phyloP scores from a whole-genome alignment of 2,329 filamentous ascomycete species.

The Neofusicoccum umdonicola region DNA sequence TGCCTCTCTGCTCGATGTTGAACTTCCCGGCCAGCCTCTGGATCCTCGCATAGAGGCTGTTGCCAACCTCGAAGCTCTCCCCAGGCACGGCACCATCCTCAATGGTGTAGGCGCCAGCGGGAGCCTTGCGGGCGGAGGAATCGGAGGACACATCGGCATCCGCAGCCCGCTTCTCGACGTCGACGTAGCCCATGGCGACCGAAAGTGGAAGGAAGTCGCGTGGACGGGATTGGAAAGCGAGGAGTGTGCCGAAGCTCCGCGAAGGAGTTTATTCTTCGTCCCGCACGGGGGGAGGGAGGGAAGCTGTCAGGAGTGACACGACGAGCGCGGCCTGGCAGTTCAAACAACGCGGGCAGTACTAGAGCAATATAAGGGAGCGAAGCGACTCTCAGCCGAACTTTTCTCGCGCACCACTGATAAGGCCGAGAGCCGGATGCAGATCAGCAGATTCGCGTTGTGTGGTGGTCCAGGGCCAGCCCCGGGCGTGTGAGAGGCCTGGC shows the following conservation, averaged over 20 bases:
- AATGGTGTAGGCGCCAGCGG: constrained; percentile 24
- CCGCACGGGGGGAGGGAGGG: background rate
- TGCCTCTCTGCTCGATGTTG: constrained; percentile 71
- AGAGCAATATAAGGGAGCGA: background rate
- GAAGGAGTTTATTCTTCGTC: constrained; percentile 19
- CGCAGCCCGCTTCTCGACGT: constrained; percentile 27
- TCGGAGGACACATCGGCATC: constrained; percentile 27
- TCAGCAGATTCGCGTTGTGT: constrained; percentile 10
- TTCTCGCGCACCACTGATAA: constrained; percentile 13
- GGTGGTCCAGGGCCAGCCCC: background rate
- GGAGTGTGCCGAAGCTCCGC: constrained; percentile 16
- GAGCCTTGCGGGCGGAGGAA: constrained; percentile 21
- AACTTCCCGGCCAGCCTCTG: constrained; percentile 64
- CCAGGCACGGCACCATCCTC: constrained; percentile 54
- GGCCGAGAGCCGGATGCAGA: constrained; percentile 9
- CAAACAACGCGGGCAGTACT: background rate
- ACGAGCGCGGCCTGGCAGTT: background rate
- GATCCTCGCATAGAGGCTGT: constrained; percentile 55
- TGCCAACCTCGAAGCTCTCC: constrained; percentile 58
- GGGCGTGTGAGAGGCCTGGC: background rate
- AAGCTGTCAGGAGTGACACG: background rate
- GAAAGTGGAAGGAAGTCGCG: background rate
- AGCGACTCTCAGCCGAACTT: background rate
- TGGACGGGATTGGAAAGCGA: background rate
- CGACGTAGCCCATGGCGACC: constrained; percentile 19